A percentile compares a stretch with the other conserved stretches of the same genome.
Conservation (phyloP, 1,139 yeast genomes). For the Zygosaccharomyces sapae region DNA sequence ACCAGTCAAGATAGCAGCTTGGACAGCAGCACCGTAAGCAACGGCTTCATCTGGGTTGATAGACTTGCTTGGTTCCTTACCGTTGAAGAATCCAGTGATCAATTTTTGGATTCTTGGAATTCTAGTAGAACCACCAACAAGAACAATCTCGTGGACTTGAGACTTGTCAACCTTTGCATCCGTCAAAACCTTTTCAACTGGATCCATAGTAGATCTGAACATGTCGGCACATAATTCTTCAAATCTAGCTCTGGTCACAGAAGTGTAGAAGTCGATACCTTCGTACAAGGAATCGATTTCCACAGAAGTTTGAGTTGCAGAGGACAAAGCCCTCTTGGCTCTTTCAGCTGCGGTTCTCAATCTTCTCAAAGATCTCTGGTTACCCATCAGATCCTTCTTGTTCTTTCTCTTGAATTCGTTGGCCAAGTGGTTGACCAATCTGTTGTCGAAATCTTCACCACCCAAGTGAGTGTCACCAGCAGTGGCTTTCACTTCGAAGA, state of each 20-base stretch:
- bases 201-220: conserved; percentile 77
- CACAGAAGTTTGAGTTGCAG: conserved; percentile 77
- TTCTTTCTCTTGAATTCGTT: conserved; percentile 79
- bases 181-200: conserved; percentile 77
- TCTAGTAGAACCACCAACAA: conserved; percentile 92
- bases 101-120: conserved; percentile 86
- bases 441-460: conserved; percentile 89
- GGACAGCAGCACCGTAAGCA: conserved; percentile 74
- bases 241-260: conserved; percentile 83
- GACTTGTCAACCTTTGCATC: conserved; percentile 76
- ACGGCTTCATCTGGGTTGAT: conserved; percentile 77
- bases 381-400: conserved; percentile 63
- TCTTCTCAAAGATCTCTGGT: conserved; percentile 81
- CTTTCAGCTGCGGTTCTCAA: conserved; percentile 87
- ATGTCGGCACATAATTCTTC: conserved; percentile 80
- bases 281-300: conserved; percentile 78
- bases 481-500: conserved; percentile 93
- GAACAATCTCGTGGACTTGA: conserved; percentile 75
- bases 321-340: conserved; percentile 82
- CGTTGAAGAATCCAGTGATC: conserved; percentile 80
- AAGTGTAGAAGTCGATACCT: conserved; percentile 77
- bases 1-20: conserved; percentile 90
- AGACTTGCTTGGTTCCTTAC: conserved; percentile 82
- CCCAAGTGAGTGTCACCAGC: conserved; percentile 99
- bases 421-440: conserved; percentile 69